Evolutionary conservation across 768 basidiomycete genomes (phyloP).

Genomic region (Termitomyces sp.): DNA sequence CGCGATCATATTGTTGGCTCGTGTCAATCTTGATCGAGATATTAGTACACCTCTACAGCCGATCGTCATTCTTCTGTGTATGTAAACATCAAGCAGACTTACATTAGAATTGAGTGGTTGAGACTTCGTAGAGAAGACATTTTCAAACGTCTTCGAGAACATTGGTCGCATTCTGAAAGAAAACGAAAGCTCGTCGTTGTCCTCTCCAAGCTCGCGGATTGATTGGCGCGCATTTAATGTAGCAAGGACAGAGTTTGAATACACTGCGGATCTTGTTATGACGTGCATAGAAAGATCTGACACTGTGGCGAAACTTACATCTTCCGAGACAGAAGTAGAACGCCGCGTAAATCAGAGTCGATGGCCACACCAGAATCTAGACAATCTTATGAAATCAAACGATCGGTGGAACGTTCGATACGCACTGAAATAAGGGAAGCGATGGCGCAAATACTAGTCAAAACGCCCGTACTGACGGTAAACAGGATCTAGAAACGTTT

Average conservation of each 20-base stretch:
- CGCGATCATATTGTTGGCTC: slow-evolving; percentile 46
- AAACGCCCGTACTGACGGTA: slow-evolving; percentile 37
- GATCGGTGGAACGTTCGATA: not conserved
- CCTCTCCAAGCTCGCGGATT: slow-evolving; percentile 41
- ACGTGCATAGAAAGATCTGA: not conserved
- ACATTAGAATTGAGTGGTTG: slow-evolving; percentile 32
- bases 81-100: slow-evolving; percentile 5
- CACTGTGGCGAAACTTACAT: slow-evolving; percentile 27
- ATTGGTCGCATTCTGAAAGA: slow-evolving; percentile 35
- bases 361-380: slow-evolving; percentile 45
- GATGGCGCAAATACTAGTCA: slow-evolving; percentile 41
- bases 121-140: slow-evolving; percentile 16
- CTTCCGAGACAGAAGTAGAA: slow-evolving; percentile 58
- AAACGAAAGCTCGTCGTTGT: slow-evolving; percentile 44
- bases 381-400: not conserved
- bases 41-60: slow-evolving; percentile 38
- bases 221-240: slow-evolving; percentile 48
- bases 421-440: slow-evolving; percentile 39
- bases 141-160: slow-evolving; percentile 23
- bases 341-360: slow-evolving; percentile 53
- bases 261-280: slow-evolving; percentile 31
- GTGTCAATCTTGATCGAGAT: slow-evolving; percentile 69
- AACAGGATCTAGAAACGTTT: slow-evolving; percentile 31
- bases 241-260: slow-evolving; percentile 53
- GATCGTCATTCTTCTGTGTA: slow-evolving; percentile 4